Percentiles rank a stretch among this genome's conserved stretches.
Conservation (phyloP, 768 basidiomycete species). For the Calocybe cyanea region DNA sequence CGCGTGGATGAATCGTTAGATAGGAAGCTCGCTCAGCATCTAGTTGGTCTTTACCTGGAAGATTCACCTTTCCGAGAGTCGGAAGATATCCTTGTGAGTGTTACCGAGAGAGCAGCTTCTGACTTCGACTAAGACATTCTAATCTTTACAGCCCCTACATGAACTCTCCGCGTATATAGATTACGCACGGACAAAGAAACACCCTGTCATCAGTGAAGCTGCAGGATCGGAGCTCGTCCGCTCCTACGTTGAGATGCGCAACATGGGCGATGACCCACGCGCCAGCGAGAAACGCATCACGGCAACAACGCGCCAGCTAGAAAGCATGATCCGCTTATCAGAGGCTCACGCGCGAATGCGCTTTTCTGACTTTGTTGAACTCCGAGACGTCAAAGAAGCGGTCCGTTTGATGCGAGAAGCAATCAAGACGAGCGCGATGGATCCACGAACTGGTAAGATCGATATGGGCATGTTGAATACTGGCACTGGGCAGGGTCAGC, state of each 20-base stretch:
- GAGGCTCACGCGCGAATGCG: constrained; percentile 98
- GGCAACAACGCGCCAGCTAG: constrained; percentile 95
- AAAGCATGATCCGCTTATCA: constrained; percentile 93
- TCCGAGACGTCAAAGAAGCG: constrained; percentile 86
- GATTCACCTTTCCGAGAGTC: constrained; percentile 69
- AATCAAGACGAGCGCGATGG: constrained; percentile 91
- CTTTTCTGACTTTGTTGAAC: constrained; percentile 81
- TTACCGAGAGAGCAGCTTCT: background rate
- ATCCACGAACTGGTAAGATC: constrained; percentile 95
- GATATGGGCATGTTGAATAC: constrained; percentile 95
- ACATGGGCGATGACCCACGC: constrained; percentile 85
- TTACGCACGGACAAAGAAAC: constrained; percentile 81
- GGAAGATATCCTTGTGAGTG: constrained; percentile 72
- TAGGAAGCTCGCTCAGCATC: constrained; percentile 83
- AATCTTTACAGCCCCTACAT: constrained; percentile 65
- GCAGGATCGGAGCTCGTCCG: constrained; percentile 82
- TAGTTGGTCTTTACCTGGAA: constrained; percentile 92
- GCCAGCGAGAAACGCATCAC: constrained; percentile 92
- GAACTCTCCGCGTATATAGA: constrained; percentile 93
- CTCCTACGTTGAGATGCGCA: constrained; percentile 92
- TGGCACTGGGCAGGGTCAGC: constrained; percentile 84
- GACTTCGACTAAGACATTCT: background rate
- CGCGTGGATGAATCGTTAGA: constrained; percentile 88
- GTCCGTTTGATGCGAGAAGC: constrained; percentile 95
- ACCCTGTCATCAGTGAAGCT: constrained; percentile 82